Conservation (phyloP, 805 yeast genomes). For the Kodamaea restingae region DNA sequence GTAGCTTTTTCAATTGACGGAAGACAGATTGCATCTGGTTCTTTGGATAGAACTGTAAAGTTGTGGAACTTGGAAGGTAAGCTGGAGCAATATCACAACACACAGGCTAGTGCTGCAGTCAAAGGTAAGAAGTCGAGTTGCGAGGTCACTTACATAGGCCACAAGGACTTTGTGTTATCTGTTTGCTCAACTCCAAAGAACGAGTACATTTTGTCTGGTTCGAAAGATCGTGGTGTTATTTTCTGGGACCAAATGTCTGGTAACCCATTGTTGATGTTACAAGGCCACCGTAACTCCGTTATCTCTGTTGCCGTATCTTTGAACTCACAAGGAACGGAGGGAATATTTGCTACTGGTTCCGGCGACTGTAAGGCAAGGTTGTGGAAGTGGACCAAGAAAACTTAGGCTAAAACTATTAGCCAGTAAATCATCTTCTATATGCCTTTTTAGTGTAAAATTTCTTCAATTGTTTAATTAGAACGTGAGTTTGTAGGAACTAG, state of each 20-base stretch:
- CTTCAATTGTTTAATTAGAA: neutral
- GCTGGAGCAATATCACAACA: slow-evolving; percentile 24
- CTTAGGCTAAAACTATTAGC: slow-evolving; percentile 1
- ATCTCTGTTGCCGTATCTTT: slow-evolving; percentile 91
- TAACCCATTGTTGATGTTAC: slow-evolving; percentile 89
- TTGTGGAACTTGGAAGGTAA: slow-evolving; percentile 83
- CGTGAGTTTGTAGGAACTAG: neutral
- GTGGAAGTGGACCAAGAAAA: slow-evolving; percentile 76
- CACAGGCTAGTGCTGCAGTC: slow-evolving; percentile 15
- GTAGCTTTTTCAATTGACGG: slow-evolving; percentile 93
- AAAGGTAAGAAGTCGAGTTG: slow-evolving; percentile 50
- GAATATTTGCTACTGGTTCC: slow-evolving; percentile 93
- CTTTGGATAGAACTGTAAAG: slow-evolving; percentile 92
- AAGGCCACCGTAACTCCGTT: slow-evolving; percentile 94
- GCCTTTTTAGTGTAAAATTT: slow-evolving; percentile 1
- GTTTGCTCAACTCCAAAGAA: slow-evolving; percentile 94
- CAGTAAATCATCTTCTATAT: neutral
- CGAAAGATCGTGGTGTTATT: slow-evolving; percentile 94
- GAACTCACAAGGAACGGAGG: slow-evolving; percentile 65
- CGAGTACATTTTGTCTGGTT: slow-evolving; percentile 87
- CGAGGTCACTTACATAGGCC: slow-evolving; percentile 92
- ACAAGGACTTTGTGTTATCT: slow-evolving; percentile 90
- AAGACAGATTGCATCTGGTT: slow-evolving; percentile 88
- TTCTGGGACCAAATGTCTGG: slow-evolving; percentile 95
- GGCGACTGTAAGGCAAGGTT: slow-evolving; percentile 97